Evolutionary conservation across 345 rosid genomes (phyloP).

Genomic region (Eucalyptus globulus): DNA sequence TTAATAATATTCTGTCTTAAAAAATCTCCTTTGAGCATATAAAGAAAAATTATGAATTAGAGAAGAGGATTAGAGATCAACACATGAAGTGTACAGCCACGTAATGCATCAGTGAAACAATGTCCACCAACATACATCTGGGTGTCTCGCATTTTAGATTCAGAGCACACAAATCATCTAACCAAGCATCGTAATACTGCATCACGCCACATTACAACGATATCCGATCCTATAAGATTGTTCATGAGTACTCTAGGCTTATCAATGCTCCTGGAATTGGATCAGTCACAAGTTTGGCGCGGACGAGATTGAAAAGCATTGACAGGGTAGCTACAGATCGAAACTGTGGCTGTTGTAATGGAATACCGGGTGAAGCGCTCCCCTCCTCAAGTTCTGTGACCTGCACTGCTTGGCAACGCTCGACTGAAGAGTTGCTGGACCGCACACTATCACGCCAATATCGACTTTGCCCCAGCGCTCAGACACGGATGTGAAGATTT

Average conservation of each 20-base stretch:
- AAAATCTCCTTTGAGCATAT: neutral
- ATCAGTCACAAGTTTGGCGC: neutral
- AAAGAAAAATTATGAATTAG: neutral
- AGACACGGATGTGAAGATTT: slow-evolving; percentile 34
- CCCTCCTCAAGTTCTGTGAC: slow-evolving; percentile 33
- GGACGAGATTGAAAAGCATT: neutral
- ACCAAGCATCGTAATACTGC: neutral
- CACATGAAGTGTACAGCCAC: neutral
- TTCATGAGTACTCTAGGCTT: neutral
- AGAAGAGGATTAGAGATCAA: neutral
- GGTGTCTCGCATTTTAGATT: neutral
- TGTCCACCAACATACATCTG: neutral
- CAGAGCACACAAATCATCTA: neutral
- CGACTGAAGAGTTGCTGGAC: slow-evolving; percentile 61
- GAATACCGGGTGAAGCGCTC: slow-evolving; percentile 30
- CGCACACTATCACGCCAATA: slow-evolving; percentile 74
- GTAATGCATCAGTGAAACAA: neutral
- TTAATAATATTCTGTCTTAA: neutral
- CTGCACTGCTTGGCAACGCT: slow-evolving; percentile 78
- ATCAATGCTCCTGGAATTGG: neutral
- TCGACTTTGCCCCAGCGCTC: slow-evolving; percentile 63
- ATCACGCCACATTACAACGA: neutral
- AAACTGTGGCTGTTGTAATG: slow-evolving; percentile 85
- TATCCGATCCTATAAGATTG: neutral
- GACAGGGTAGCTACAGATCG: slow-evolving; percentile 27